Base-by-base conservation (phyloP, 2,329 filamentous ascomycete genomes). In the Sarocladium strictum region DNA sequence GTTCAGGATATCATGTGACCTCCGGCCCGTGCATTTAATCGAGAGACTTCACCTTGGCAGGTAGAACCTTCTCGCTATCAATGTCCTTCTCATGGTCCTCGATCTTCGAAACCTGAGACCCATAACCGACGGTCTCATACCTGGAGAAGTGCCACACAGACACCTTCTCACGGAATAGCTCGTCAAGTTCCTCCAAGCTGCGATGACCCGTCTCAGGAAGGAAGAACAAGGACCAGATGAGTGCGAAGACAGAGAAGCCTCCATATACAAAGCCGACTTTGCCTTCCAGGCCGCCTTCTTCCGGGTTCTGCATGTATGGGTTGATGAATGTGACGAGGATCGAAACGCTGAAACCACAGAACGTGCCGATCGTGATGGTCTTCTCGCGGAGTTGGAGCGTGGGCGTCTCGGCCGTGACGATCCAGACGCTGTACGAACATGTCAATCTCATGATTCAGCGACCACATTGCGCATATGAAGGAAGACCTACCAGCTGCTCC, bases 181-280 rank as follows among this genome's bases (percentile, higher is more conserved):
- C 58, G 21, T 63, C 61, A 11, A 64, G 40, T 33, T 64, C 62
- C 35, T 61, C 60, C 2, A 60, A 56, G 2, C 50, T 61, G n/a
- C 62, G 54, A 10, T 58, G 56, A 21, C 58, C 59, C 53, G 58
- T 59, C 57, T 62, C 61, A 5, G 61, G 59, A 12, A 62, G 53
- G 3, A 55, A 47, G 32, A 61, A 54, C 32, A 49, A 59, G 2
- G 56, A 53, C 37, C 58, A 59, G 26, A 57, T 38, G 2, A 58
- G 52, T n/a, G 57, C 56, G 2, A 62, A 21, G 33, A 62, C 35
- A 7, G 57, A 60, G 32, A 62, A 53, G 24, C 55, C 55, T 9
- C 60, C 60, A 43, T 61, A 64, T 27, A 64, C 58, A 26, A 64
- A 59, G 3, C 59, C 58, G 21, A 63, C 59, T 14, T 56, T 57